Percentiles rank a stretch among this genome's conserved stretches.
phyloP scores from a whole-genome alignment of 495 filamentous ascomycete species.

The Annulohypoxylon maeteangense region DNA sequence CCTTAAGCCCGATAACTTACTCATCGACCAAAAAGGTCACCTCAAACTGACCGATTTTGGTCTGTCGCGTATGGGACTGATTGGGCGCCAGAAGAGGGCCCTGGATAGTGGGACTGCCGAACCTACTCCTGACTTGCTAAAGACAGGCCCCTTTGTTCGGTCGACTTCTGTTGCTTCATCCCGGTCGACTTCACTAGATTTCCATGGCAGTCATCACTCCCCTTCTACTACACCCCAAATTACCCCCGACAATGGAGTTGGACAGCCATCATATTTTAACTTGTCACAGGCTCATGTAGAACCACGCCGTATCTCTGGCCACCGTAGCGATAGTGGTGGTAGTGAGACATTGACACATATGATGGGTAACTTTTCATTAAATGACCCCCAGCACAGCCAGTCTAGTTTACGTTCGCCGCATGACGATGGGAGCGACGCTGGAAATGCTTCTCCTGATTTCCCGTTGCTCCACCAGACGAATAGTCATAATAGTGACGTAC shows the following conservation, averaged over 20 bases:
- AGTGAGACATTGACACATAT: conserved; percentile 87
- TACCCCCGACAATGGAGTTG: conserved; percentile 79
- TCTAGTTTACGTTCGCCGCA: conserved; percentile 69
- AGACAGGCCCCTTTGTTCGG: conserved; percentile 88
- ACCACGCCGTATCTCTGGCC: conserved; percentile 82
- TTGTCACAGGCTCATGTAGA: conserved; percentile 76
- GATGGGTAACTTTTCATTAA: conserved; percentile 84
- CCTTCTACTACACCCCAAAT: conserved; percentile 88
- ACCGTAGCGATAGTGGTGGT: conserved; percentile 90
- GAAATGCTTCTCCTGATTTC: conserved; percentile 75
- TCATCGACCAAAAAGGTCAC: conserved; percentile 97
- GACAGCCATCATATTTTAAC: conserved; percentile 94
- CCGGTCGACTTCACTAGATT: conserved; percentile 94
- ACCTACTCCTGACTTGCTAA: conserved; percentile 87
- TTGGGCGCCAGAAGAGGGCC: conserved; percentile 94
- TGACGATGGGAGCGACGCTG: conserved; percentile 55
- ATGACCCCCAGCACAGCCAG: conserved; percentile 61
- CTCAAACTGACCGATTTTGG: conserved; percentile 98
- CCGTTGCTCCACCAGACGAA: conserved; percentile 70
- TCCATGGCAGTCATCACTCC: conserved; percentile 76
- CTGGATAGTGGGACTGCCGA: conserved; percentile 81
- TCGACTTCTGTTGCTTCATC: conserved; percentile 89
- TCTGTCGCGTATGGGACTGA: conserved; percentile 94
- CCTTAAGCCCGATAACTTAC: conserved; percentile 94
- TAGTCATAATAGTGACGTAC: conserved; percentile 60